Base-by-base conservation (phyloP, 2,329 filamentous ascomycete species). In the Cordyceps pruinosa region DNA sequence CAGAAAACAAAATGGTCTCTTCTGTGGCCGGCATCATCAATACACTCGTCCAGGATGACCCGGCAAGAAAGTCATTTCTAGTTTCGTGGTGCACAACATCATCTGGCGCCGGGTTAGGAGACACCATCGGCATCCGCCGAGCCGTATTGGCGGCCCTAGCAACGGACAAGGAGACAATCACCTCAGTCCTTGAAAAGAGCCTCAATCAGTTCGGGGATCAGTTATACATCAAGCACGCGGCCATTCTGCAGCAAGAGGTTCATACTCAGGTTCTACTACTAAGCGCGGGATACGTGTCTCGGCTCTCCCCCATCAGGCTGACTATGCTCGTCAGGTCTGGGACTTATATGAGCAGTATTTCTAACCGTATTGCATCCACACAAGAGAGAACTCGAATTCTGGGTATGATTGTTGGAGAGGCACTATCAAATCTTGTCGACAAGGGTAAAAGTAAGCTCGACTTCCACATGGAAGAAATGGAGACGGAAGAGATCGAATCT, bases 231-330 rank as follows among this genome's bases (percentile, higher is more conserved):
- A 88, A 84, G 58, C 91, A 97, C 70, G 83, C 88, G 0, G 86
- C 92, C 5, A 82, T 88, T n/a, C 68, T 94, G 39, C 88, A 92
- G 66, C 94, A 99, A 78, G 90, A 97, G 80, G 90, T 85, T 26
- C 87, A 92, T 66, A 82, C 89, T 1, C 90, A 97, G 70, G 79
- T 88, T 7, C 73, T 97, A 3, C 81, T 96, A 0, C 76, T 97
- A 3, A 78, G 83, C 46, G 87, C 89, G 13, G 90, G 91, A 10
- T 91, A 90, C 66, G 75, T 96, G 1, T 79, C 88, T 60, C 82
- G 88, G 46, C 72, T 79, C 17, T 77, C 84, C 3, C 83, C 86
- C 0, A 77, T 87, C 63, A 85, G 86, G 60, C 70, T 97, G 1
- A 79, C 80, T 3, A 78, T 88, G 59, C 75, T 91, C 32, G 80